These are phyloP conservation scores for Seminavis robusta DNA, from an alignment of 108 stramenopile species.

Conservation along the genomic window DNA sequence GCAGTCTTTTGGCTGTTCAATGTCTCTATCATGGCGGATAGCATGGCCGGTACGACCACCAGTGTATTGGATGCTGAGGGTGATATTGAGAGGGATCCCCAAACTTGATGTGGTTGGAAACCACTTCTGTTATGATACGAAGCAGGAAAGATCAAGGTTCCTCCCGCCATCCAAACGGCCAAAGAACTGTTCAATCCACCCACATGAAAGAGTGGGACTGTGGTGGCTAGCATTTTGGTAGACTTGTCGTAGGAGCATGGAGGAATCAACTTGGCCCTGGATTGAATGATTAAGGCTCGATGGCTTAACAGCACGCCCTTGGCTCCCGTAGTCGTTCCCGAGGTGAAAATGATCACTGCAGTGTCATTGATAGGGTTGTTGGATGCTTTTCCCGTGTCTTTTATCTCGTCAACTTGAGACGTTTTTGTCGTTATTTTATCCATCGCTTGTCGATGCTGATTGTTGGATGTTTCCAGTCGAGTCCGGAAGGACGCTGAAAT, in stretches of 20 bases:
- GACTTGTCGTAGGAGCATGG: conserved; percentile 56
- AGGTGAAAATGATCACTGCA: conserved; percentile 77
- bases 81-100: conserved; percentile 12
- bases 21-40: conserved; percentile 45
- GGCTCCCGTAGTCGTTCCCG: conserved; percentile 69
- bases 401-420: too few species aligned
- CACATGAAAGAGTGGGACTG: conserved; percentile 92
- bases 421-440: too few species aligned
- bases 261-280: conserved; percentile 47
- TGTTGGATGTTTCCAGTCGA: too few species aligned
- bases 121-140: background rate
- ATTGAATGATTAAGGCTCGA: conserved; percentile 66
- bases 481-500: too few species aligned
- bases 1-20: background rate
- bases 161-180: conserved; percentile 74
- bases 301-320: conserved; percentile 82
- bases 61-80: conserved; percentile 56
- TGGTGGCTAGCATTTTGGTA: conserved; percentile 67
- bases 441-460: too few species aligned
- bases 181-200: conserved; percentile 82
- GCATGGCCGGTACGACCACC: conserved; percentile 92
- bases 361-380: too few species aligned
- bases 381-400: too few species aligned
- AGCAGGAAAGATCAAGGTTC: conserved; percentile 65
- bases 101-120: conserved; percentile 24